phyloP scores from a whole-genome alignment of 768 basidiomycete species.

The Mycena sanguinolenta region DNA sequence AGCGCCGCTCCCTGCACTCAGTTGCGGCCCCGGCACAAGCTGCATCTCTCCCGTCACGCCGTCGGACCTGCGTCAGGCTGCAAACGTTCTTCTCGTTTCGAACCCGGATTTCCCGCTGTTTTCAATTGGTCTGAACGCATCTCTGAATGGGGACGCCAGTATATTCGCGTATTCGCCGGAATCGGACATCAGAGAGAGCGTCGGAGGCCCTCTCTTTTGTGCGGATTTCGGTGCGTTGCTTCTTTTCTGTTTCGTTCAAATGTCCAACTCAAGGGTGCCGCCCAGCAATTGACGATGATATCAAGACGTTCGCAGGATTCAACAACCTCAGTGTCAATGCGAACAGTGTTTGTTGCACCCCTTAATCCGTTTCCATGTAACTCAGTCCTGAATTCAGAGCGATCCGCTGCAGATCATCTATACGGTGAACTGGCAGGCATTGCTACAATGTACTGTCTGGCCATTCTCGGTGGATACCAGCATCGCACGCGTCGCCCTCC shows the following conservation, averaged over 20 bases:
- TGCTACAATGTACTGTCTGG: conserved; percentile 23
- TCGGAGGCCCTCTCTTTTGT: conserved; percentile 22
- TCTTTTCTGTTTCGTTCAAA: no score
- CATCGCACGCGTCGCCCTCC: conserved; percentile 3
- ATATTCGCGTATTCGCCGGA: conserved; percentile 21
- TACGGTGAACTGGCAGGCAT: conserved; percentile 24
- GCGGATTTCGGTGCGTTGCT: conserved; percentile 26
- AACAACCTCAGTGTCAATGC: conserved; percentile 15
- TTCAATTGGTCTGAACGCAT: conserved; percentile 11
- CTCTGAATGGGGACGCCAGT: conserved; percentile 30
- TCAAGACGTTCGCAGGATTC: conserved; percentile 23
- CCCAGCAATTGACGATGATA: not conserved
- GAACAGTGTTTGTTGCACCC: not conserved
- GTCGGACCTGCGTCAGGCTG: conserved; percentile 21
- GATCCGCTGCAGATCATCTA: conserved; percentile 25
- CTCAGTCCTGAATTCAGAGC: not conserved
- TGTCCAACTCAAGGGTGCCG: not conserved
- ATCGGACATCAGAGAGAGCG: conserved; percentile 19
- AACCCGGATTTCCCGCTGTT: conserved; percentile 29
- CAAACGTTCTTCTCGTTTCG: not conserved
- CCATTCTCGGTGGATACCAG: not conserved
- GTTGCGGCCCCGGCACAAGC: conserved; percentile 21
- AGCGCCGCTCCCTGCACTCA: conserved; percentile 25
- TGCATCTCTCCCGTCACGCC: conserved; percentile 29
- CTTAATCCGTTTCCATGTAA: not conserved